Evolutionary conservation across 192 early-diverging fungal genomes (phyloP), one percentile per base, ranked within the genome.

Genomic region (Phlyctochytrium arcticum): DNA sequence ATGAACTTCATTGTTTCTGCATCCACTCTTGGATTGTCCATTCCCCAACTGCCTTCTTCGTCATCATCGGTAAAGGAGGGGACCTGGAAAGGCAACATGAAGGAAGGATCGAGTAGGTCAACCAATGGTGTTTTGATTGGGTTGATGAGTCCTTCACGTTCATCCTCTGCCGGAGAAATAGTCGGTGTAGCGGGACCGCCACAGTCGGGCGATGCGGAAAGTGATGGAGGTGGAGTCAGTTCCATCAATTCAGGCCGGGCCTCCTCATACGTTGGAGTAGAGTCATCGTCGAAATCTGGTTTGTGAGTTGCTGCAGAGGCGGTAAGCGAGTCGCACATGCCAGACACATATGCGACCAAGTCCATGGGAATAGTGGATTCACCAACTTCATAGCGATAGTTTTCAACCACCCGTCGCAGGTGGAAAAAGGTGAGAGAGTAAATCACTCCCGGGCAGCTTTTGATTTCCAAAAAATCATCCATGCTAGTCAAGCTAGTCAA

Each of bases 331-430:
- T 90, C 86, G 50, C 88, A 86, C 23, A 90, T 76, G 50, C 85
- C 81, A 35, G 86, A 75, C 3, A 90, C 76, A 68, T 94, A 94
- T 54, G 85, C 81, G 54, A 82, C 82, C 12, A 96, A 81, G 21
- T 92, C 93, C 17, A 82, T 76, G 5, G 82, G 64, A 47, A 96
- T 71, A 4, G 80, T 60, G 10, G 78, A 63, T 62, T 98, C 95
- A 29, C 86, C 88, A 10, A 92, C 89, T 65, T 98, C 95, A 70
- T 94, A 98, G 17, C 87, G 79, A 69, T 98, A 98, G 37, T 81
- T 75, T 26, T 80, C 78, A 44, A 94, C 84, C 9, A 80, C 84
- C 3, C 87, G 78, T 48, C 86, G 84, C 30, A 92, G 79, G 64
- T 94, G 92, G 30, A 84, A 80, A 17, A 55, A 61, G 10, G 66